These are phyloP conservation scores for Boletus rex-veris DNA, from an alignment of 768 basidiomycete species.

Conservation along the genomic window DNA sequence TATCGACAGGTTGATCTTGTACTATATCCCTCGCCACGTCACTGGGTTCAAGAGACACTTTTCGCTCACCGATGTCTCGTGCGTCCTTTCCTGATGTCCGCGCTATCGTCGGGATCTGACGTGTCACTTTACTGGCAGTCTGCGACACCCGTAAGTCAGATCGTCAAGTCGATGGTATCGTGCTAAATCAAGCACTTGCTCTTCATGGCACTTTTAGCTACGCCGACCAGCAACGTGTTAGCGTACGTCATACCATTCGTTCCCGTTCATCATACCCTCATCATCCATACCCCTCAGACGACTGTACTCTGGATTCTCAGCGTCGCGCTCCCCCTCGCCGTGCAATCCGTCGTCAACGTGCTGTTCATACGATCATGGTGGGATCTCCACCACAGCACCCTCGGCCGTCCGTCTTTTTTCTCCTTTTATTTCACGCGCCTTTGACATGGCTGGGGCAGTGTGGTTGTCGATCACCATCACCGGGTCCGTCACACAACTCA, in stretches of 20 bases:
- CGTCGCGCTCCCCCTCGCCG: slow-evolving; percentile 54
- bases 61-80: slow-evolving; percentile 74
- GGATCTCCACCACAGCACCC: slow-evolving; percentile 76
- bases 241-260: slow-evolving; percentile 34
- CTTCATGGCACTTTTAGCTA: slow-evolving; percentile 37
- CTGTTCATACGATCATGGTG: slow-evolving; percentile 78
- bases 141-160: slow-evolving; percentile 37
- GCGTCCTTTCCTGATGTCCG: slow-evolving; percentile 26
- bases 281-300: slow-evolving; percentile 13
- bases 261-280: background rate
- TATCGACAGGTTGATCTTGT: slow-evolving; percentile 49
- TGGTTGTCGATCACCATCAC: slow-evolving; percentile 70
- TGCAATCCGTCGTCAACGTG: slow-evolving; percentile 66
- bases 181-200: background rate
- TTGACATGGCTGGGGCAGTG: slow-evolving; percentile 37
- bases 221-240: slow-evolving; percentile 66
- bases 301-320: slow-evolving; percentile 44
- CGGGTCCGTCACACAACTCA: slow-evolving; percentile 74
- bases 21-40: slow-evolving; percentile 50
- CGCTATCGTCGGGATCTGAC: slow-evolving; percentile 9
- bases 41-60: slow-evolving; percentile 75
- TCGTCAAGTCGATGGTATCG: background rate
- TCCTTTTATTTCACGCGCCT: no score
- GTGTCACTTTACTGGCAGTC: slow-evolving; percentile 16
- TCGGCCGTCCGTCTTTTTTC: slow-evolving; percentile 22